Percentiles rank a stretch among this genome's conserved stretches.
Conservation (phyloP, 2,329 filamentous ascomycete genomes). For the Parascedosporium putredinis region DNA sequence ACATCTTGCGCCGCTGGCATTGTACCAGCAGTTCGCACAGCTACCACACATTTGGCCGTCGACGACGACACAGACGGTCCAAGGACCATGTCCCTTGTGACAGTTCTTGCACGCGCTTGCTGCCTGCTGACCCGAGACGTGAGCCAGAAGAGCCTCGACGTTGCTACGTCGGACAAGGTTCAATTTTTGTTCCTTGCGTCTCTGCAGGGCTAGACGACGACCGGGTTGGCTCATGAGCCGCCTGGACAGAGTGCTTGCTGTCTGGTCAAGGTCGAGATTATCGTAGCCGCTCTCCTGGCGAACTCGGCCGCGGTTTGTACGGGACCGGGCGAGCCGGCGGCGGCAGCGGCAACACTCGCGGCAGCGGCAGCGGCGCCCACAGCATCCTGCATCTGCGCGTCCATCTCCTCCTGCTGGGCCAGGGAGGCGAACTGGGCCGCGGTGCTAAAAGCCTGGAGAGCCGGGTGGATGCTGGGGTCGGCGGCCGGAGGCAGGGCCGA, state of each 20-base stretch:
- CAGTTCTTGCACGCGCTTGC: slow-evolving; percentile 47
- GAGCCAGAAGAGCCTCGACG: slow-evolving; percentile 47
- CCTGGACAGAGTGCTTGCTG: slow-evolving; percentile 39
- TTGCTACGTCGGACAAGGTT: slow-evolving; percentile 49
- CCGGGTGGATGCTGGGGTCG: slow-evolving; percentile 16
- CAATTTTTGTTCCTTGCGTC: slow-evolving; percentile 41
- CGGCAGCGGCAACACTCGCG: slow-evolving; percentile 6
- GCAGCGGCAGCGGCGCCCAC: slow-evolving; percentile 9
- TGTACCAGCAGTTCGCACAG: slow-evolving; percentile 55
- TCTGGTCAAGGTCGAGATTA: slow-evolving; percentile 32
- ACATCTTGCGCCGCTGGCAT: slow-evolving; percentile 48
- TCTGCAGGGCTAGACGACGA: slow-evolving; percentile 39
- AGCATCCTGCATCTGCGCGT: slow-evolving; percentile 14
- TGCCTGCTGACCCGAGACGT: slow-evolving; percentile 41
- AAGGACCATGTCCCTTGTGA: slow-evolving; percentile 49
- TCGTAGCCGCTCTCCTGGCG: slow-evolving; percentile 36
- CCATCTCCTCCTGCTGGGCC: slow-evolving; percentile 13
- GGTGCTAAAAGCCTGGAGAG: slow-evolving; percentile 16
- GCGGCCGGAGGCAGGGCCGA: slow-evolving; percentile 13
- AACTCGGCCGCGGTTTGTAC: slow-evolving; percentile 33
- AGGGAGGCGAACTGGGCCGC: slow-evolving; percentile 8
- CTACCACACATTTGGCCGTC: slow-evolving; percentile 51
- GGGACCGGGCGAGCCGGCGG: slow-evolving; percentile 6
- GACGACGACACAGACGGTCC: slow-evolving; percentile 48
- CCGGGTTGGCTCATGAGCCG: slow-evolving; percentile 39